Evolutionary conservation across 1,284 basidiomycete species (phyloP), one percentile per base, ranked within the genome.

Genomic region (Xerocomus nothofagi): DNA sequence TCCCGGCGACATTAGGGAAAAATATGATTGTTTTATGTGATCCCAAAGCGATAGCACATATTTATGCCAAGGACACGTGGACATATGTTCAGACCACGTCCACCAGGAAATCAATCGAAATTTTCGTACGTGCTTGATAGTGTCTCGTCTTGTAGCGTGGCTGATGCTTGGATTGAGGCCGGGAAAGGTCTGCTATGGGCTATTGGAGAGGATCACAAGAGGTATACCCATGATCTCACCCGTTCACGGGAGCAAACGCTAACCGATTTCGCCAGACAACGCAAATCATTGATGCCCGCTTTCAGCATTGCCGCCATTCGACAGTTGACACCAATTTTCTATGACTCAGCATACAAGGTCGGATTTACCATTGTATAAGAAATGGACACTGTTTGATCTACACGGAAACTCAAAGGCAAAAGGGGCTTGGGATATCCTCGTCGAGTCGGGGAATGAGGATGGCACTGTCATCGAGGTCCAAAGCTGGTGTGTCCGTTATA

Each of bases 391-490:
- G 5, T 32, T 18, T 40, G 5, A 33, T 18, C 5, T 40, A 18
- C 15, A 38, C 17, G 17, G 17, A 20, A 23, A 47, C 23, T 11
- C 17, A 20, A 24, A 52, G 53, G 78, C 60, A 75, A 54, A 81
- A 76, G 65, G 57, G 58, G 59, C 61, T 15, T 83, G 81, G 81
- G 80, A 82, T 42, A 55, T 61, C 9, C 56, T 71, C 15, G 53
- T 82, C 2, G 72, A 75, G 21, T 57, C 70, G 0, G 58, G 51
- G 9, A 69, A 63, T 34, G 62, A 64, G 10, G 58, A 54, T 0
- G 29, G 36, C 20, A 6, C 37, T 4, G 49, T 76, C 11, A 78
- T 83, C 23, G 78, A 84, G 24, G 77, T 84, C 5, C 75, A 83
- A 23, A 48, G n/a, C 6, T 58, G 53, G 56, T 57, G 10, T 3